phyloP scores from a whole-genome alignment of 2,329 filamentous ascomycete genomes.

The Penicillium sp. region DNA sequence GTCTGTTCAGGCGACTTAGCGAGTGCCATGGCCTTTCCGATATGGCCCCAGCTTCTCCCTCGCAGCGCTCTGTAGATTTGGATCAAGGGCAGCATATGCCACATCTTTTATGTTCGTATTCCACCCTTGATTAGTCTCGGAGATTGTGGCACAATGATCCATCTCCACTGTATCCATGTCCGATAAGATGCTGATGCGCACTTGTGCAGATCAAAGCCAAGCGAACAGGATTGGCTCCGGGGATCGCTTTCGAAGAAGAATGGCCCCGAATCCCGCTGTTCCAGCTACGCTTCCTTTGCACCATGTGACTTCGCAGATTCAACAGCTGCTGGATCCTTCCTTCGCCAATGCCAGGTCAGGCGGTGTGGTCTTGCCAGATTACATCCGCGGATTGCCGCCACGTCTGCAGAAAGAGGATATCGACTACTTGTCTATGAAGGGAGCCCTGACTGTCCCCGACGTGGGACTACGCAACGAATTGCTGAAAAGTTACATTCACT shows the following conservation, averaged over 20 bases:
- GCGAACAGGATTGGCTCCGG: slow-evolving; percentile 41
- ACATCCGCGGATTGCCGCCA: slow-evolving; percentile 68
- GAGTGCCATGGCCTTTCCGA: slow-evolving; percentile 26
- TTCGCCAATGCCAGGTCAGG: slow-evolving; percentile 43
- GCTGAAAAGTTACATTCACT: slow-evolving; percentile 73
- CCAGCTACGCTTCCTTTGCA: no score
- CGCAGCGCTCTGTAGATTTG: slow-evolving; percentile 40
- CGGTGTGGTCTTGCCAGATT: slow-evolving; percentile 50
- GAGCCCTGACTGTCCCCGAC: slow-evolving; percentile 68
- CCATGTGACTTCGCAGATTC: slow-evolving; percentile 31
- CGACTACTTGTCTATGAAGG: slow-evolving; percentile 72
- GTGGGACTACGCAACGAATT: slow-evolving; percentile 66
- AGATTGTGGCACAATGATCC: no score
- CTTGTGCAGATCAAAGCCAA: slow-evolving; percentile 26
- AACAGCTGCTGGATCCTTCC: slow-evolving; percentile 34
- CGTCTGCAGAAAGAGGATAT: slow-evolving; percentile 75
- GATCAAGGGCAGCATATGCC: slow-evolving; percentile 52
- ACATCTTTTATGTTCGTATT: slow-evolving; percentile 53
- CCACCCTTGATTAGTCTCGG: no score
- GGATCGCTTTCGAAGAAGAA: slow-evolving; percentile 37
- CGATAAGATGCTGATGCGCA: no score
- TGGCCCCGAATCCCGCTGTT: slow-evolving; percentile 39
- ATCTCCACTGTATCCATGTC: no score
- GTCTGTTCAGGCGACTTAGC: slow-evolving; percentile 22
- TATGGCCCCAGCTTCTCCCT: slow-evolving; percentile 33